Conservation (phyloP, 805 yeast species). For the Spathaspora girioi region DNA sequence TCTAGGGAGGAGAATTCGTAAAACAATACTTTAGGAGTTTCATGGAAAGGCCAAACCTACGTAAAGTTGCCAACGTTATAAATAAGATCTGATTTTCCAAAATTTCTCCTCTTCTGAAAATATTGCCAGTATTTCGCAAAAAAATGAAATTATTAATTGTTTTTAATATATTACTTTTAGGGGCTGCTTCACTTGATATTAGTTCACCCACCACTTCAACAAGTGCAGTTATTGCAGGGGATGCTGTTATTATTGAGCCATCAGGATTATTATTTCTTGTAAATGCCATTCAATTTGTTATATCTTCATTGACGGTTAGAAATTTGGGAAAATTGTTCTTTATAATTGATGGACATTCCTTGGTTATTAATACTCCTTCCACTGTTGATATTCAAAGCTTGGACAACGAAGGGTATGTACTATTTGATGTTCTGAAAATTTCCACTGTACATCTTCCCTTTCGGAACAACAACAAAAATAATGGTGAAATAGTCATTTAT, state of each 20-base stretch:
- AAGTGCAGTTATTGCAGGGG: not conserved
- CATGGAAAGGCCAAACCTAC: not conserved
- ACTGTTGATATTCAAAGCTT: not conserved
- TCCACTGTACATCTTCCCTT: not conserved
- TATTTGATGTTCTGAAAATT: not conserved
- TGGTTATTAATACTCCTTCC: not conserved
- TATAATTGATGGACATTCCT: not conserved
- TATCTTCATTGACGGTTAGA: not conserved
- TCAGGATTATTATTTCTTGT: not conserved
- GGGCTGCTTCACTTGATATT: not conserved
- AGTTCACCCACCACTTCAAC: not conserved
- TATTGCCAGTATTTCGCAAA: not conserved
- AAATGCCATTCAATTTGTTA: not conserved
- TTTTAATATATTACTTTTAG: not conserved
- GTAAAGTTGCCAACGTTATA: not conserved
- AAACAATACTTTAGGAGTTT: no score
- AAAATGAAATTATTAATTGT: not conserved
- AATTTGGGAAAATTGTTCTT: not conserved
- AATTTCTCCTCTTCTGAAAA: not conserved
- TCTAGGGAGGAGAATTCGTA: no score
- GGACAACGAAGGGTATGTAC: not conserved
- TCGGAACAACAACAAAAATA: not conserved
- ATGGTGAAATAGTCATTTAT: not conserved
- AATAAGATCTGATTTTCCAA: not conserved
- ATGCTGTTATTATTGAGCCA: not conserved